Evolutionary conservation across 768 basidiomycete genomes (phyloP).

Genomic region (Grammothele lineata): DNA sequence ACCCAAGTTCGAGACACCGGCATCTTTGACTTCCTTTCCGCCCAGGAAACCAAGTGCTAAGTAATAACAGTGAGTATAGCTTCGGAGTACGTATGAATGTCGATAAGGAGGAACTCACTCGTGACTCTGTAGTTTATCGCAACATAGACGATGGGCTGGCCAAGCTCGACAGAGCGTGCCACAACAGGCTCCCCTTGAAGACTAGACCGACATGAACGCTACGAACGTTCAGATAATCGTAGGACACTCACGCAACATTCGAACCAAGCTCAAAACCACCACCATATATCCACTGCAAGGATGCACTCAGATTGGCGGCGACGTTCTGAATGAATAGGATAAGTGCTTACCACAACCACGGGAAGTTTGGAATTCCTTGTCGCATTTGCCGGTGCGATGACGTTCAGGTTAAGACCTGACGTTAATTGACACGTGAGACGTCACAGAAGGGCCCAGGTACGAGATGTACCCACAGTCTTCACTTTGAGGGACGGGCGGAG

Average conservation of each 20-base stretch:
- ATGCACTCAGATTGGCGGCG: not conserved
- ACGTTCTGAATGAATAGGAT: too few species aligned
- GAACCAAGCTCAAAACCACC: too few species aligned
- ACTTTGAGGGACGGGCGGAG: not conserved
- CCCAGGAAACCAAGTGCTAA: conserved; percentile 22
- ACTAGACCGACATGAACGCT: not conserved
- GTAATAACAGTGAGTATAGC: conserved; percentile 15
- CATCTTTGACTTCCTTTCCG: conserved; percentile 17
- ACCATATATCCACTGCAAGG: conserved; percentile 6
- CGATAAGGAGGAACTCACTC: conserved; percentile 4
- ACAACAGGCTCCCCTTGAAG: conserved; percentile 26
- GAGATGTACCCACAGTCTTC: conserved; percentile 14
- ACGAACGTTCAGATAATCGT: too few species aligned
- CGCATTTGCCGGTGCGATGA: not conserved
- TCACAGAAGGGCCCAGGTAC: too few species aligned
- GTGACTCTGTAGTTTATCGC: conserved; percentile 54
- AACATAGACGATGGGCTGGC: conserved; percentile 47
- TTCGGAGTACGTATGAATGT: too few species aligned
- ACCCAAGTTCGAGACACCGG: conserved; percentile 30
- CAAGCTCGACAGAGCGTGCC: conserved; percentile 37
- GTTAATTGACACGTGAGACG: not conserved
- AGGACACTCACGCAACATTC: not conserved
- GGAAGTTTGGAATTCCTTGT: conserved; percentile 2
- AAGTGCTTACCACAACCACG: conserved; percentile 5
- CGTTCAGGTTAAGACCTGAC: not conserved